phyloP scores from a whole-genome alignment of 495 filamentous ascomycete genomes.

The Rhizodiscina lignyota region DNA sequence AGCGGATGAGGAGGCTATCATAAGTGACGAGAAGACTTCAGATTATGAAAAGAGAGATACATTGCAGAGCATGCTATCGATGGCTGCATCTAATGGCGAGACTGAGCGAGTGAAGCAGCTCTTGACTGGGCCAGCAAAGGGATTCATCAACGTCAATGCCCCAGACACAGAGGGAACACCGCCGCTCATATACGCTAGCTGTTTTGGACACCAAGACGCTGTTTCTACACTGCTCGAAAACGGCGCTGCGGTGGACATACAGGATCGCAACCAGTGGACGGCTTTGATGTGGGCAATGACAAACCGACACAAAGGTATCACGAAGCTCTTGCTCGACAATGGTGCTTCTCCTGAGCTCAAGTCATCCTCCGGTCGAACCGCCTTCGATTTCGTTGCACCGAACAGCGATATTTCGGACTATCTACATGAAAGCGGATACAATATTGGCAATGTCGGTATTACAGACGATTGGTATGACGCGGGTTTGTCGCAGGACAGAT shows the following conservation, averaged over 20 bases:
- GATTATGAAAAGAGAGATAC: conserved; percentile 62
- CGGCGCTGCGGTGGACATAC: conserved; percentile 81
- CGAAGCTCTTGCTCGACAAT: conserved; percentile 77
- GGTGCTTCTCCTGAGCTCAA: conserved; percentile 92
- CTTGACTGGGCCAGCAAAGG: conserved; percentile 54
- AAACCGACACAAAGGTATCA: conserved; percentile 89
- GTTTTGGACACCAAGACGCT: conserved; percentile 91
- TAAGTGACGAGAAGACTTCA: conserved; percentile 52
- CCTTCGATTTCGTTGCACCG: conserved; percentile 85
- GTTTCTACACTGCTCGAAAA: conserved; percentile 70
- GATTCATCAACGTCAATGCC: conserved; percentile 74
- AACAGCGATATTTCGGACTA: conserved; percentile 95
- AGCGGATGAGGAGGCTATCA: conserved; percentile 66
- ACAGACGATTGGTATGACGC: conserved; percentile 89
- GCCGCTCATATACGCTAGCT: conserved; percentile 94
- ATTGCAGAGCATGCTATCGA: conserved; percentile 76
- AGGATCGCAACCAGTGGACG: conserved; percentile 94
- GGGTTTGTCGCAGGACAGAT: conserved; percentile 80
- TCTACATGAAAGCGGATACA: conserved; percentile 83
- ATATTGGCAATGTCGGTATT: conserved; percentile 72
- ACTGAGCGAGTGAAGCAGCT: conserved; percentile 63
- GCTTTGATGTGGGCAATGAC: conserved; percentile 99
- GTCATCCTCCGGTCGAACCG: conserved; percentile 85
- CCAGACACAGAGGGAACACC: conserved; percentile 91
- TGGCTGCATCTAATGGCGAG: conserved; percentile 95